These are phyloP conservation scores for Colletotrichum horii DNA, from an alignment of 2,329 filamentous ascomycete species.

Conservation along the genomic window DNA sequence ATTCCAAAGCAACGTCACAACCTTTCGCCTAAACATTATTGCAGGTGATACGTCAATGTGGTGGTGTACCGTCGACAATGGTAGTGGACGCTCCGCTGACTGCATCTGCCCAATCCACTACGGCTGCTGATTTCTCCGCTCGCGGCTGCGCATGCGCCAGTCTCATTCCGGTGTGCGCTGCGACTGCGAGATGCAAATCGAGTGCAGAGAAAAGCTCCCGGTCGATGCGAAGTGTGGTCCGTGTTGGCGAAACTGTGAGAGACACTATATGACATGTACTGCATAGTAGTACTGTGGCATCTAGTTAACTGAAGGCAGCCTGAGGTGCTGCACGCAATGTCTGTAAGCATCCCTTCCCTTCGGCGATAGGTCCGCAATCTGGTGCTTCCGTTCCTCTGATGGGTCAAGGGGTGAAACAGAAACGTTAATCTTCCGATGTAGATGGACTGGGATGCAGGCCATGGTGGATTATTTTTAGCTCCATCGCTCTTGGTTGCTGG, in stretches of 20 bases:
- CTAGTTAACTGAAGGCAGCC: background rate
- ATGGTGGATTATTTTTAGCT: conserved; percentile 22
- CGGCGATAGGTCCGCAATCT: background rate
- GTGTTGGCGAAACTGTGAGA: background rate
- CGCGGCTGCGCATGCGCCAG: background rate
- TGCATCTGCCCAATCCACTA: background rate
- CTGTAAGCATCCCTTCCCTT: background rate
- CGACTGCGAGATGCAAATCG: conserved; percentile 5
- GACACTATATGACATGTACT: background rate
- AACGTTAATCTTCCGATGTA: conserved; percentile 23
- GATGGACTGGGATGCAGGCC: conserved; percentile 19
- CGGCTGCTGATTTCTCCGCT: background rate
- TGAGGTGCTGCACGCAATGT: background rate
- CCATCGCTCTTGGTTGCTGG: background rate
- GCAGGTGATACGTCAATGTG: background rate
- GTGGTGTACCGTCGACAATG: background rate
- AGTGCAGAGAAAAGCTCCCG: background rate
- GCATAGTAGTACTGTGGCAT: background rate
- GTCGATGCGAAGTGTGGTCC: background rate
- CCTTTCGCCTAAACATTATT: background rate
- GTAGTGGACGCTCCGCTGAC: background rate
- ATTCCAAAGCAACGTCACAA: background rate
- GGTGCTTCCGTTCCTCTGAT: conserved; percentile 13
- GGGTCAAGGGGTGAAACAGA: conserved; percentile 20
- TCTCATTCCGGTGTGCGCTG: background rate